Evolutionary conservation across 805 yeast genomes (phyloP).

Genomic region (Yamadazyma akitaensis): DNA sequence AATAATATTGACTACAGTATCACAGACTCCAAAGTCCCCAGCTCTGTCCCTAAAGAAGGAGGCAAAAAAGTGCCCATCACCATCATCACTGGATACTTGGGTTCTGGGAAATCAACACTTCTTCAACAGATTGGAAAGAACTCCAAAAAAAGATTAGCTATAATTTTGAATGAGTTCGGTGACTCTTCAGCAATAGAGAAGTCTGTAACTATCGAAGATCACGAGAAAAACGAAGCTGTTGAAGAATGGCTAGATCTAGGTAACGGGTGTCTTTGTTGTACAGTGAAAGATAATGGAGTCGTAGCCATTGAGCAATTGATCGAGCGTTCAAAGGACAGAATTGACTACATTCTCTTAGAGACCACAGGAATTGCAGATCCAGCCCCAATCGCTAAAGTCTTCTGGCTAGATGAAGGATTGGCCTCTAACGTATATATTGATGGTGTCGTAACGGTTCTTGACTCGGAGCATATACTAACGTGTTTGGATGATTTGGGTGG

Average conservation of each 20-base stretch:
- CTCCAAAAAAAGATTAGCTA: slow-evolving; percentile 76
- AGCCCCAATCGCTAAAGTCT: slow-evolving; percentile 94
- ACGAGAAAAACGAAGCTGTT: slow-evolving; percentile 46
- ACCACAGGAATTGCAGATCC: slow-evolving; percentile 98
- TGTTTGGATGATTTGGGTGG: slow-evolving; percentile 72
- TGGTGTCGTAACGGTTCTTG: slow-evolving; percentile 87
- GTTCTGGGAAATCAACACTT: slow-evolving; percentile 90
- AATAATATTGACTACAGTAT: slow-evolving; percentile 13
- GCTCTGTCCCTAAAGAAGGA: slow-evolving; percentile 6
- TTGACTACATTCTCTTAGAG: slow-evolving; percentile 89
- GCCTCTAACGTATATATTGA: slow-evolving; percentile 83
- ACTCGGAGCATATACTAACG: slow-evolving; percentile 59
- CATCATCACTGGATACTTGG: slow-evolving; percentile 90
- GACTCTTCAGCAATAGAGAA: slow-evolving; percentile 88
- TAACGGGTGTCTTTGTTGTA: slow-evolving; percentile 95
- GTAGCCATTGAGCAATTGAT: slow-evolving; percentile 88
- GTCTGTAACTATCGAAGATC: slow-evolving; percentile 65
- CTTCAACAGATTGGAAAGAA: slow-evolving; percentile 68
- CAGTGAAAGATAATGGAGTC: slow-evolving; percentile 93
- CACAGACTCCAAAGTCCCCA: slow-evolving; percentile 3
- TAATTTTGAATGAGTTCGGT: slow-evolving; percentile 89
- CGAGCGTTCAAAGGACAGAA: slow-evolving; percentile 62
- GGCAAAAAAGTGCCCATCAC: slow-evolving; percentile 76
- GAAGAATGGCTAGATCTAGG: slow-evolving; percentile 97
- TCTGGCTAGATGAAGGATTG: slow-evolving; percentile 93